These are phyloP conservation scores for Rhodotorula graminis DNA, from an alignment of 768 basidiomycete genomes.

Conservation along the genomic window DNA sequence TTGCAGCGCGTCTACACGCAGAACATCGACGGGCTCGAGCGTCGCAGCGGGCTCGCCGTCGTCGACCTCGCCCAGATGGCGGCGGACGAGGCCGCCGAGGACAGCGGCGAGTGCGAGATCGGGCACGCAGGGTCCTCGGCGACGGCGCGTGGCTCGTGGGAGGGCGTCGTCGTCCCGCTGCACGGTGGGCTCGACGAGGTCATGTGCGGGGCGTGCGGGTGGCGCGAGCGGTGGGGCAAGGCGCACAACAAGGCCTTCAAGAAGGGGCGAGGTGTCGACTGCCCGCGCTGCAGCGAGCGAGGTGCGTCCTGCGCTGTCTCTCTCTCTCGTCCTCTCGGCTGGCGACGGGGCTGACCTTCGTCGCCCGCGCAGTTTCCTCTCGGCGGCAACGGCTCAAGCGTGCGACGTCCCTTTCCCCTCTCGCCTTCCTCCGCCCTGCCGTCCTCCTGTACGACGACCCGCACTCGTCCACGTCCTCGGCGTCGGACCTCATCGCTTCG, in stretches of 20 bases:
- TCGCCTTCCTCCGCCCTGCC: slow-evolving; percentile 75
- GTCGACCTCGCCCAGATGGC: slow-evolving; percentile 3
- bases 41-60: slow-evolving; percentile 60
- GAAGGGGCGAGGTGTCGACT: slow-evolving; percentile 68
- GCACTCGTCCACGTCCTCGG: slow-evolving; percentile 57
- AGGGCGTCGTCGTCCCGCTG: slow-evolving; percentile 20
- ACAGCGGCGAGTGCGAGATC: neutral
- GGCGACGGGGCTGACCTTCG: neutral
- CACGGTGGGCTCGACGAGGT: slow-evolving; percentile 15
- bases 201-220: slow-evolving; percentile 72
- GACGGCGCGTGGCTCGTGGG: too few relatives aligned
- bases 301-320: slow-evolving; percentile 55
- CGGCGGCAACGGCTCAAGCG: slow-evolving; percentile 44
- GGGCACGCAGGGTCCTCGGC: neutral
- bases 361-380: slow-evolving; percentile 49
- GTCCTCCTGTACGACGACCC: slow-evolving; percentile 91
- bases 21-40: slow-evolving; percentile 94
- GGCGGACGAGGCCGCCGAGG: too few relatives aligned
- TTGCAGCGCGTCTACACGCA: slow-evolving; percentile 88
- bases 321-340: too few relatives aligned
- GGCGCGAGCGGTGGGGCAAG: slow-evolving; percentile 64
- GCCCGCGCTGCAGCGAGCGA: slow-evolving; percentile 73
- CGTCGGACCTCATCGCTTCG: slow-evolving; percentile 64
- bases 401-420: slow-evolving; percentile 58
- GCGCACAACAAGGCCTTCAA: slow-evolving; percentile 63